A percentile compares a stretch with the other conserved stretches of the same genome.
These are phyloP conservation scores for Trichoderma lentiforme DNA, from an alignment of 2,329 filamentous ascomycete species.

Conservation along the genomic window DNA sequence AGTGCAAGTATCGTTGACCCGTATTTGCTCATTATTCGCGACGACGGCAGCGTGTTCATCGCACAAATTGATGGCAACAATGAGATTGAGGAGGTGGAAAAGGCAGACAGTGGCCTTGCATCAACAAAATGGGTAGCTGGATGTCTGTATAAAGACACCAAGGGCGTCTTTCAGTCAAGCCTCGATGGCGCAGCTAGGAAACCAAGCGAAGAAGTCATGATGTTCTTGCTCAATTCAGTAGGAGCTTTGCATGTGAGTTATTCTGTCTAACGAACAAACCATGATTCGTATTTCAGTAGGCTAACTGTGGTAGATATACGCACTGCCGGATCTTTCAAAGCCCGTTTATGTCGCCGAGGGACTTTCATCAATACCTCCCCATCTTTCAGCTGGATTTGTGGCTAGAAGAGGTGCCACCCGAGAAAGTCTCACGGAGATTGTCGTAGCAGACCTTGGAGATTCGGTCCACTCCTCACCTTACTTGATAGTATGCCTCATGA, in stretches of 20 bases:
- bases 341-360: slow-evolving; percentile 73
- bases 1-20: slow-evolving; percentile 83
- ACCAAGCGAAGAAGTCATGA: slow-evolving; percentile 53
- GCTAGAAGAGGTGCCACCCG: slow-evolving; percentile 67
- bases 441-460: slow-evolving; percentile 84
- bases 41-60: slow-evolving; percentile 77
- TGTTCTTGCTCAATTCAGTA: slow-evolving; percentile 74
- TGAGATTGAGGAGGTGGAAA: slow-evolving; percentile 79
- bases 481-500: slow-evolving; percentile 62
- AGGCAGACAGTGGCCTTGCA: slow-evolving; percentile 53
- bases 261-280: neutral
- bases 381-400: slow-evolving; percentile 68
- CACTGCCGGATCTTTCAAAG: slow-evolving; percentile 67
- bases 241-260: slow-evolving; percentile 69
- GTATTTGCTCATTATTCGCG: slow-evolving; percentile 76
- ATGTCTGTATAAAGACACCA: slow-evolving; percentile 72
- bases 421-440: slow-evolving; percentile 72
- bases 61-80: slow-evolving; percentile 73
- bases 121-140: slow-evolving; percentile 76
- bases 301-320: slow-evolving; percentile 59
- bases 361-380: slow-evolving; percentile 71
- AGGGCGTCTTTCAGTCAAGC: slow-evolving; percentile 50
- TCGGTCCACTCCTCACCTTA: slow-evolving; percentile 67
- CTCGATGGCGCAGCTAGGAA: slow-evolving; percentile 39
- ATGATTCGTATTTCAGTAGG: neutral